Evolutionary conservation across 1,284 basidiomycete species (phyloP).

Genomic region (Rhodotorula mucilaginosa): DNA sequence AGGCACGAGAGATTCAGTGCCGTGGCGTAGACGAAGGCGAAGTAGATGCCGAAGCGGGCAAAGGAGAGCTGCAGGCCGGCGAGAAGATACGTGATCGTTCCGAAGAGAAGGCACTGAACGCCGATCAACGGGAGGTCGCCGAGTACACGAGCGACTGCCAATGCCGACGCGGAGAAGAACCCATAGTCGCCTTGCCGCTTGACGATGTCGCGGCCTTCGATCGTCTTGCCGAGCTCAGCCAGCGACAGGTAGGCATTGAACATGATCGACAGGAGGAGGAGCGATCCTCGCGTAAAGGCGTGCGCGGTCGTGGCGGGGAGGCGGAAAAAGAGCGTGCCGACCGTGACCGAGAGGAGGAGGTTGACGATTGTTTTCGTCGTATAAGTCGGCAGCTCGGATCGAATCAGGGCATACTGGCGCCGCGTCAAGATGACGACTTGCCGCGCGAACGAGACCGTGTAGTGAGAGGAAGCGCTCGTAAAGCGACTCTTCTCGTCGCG

Average conservation of each 20-base stretch:
- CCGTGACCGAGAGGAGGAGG: slow-evolving; percentile 41
- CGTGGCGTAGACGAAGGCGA: slow-evolving; percentile 42
- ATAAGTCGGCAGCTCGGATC: slow-evolving; percentile 42
- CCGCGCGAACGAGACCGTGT: slow-evolving; percentile 40
- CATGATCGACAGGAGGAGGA: slow-evolving; percentile 42
- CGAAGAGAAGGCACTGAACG: slow-evolving; percentile 43
- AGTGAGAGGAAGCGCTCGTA: slow-evolving; percentile 29
- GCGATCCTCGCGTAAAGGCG: slow-evolving; percentile 43
- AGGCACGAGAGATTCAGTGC: slow-evolving; percentile 43
- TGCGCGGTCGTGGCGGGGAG: slow-evolving; percentile 37
- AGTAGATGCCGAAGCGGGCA: slow-evolving; percentile 36
- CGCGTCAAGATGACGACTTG: slow-evolving; percentile 41
- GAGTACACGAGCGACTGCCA: slow-evolving; percentile 42
- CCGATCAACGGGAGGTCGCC: slow-evolving; percentile 45
- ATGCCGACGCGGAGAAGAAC: slow-evolving; percentile 43
- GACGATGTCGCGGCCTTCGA: slow-evolving; percentile 43
- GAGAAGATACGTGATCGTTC: slow-evolving; percentile 44
- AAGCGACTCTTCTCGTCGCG: slow-evolving; percentile 26
- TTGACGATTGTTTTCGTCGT: slow-evolving; percentile 44
- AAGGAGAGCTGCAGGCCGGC: slow-evolving; percentile 40
- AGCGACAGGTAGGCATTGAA: slow-evolving; percentile 45
- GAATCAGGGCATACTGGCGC: slow-evolving; percentile 43
- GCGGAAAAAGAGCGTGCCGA: slow-evolving; percentile 43
- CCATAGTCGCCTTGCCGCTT: slow-evolving; percentile 44
- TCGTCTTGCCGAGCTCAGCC: slow-evolving; percentile 42